These are phyloP conservation scores for Suillus alpinus DNA, from an alignment of 768 basidiomycete species.

Conservation along the genomic window DNA sequence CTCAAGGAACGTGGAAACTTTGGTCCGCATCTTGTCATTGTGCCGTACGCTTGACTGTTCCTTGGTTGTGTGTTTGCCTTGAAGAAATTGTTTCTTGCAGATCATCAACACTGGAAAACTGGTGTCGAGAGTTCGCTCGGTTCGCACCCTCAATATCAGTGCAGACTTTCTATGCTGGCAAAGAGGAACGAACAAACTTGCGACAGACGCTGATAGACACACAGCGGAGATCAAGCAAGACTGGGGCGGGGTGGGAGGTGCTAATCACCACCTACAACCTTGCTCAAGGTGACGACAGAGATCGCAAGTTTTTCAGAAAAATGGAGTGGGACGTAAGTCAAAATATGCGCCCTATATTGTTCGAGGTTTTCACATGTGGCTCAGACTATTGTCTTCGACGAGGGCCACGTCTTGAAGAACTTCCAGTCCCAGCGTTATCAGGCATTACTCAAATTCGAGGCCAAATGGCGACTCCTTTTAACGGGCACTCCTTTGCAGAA, in stretches of 20 bases:
- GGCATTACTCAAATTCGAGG: conserved; percentile 78
- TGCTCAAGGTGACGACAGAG: conserved; percentile 81
- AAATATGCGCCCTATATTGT: not conserved
- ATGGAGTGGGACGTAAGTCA: conserved; percentile 86
- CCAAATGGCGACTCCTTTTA: conserved; percentile 86
- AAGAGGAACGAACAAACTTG: conserved; percentile 76
- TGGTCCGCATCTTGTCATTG: conserved; percentile 91
- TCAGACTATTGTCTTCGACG: conserved; percentile 93
- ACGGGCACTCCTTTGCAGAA: conserved; percentile 96
- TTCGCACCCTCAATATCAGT: conserved; percentile 87
- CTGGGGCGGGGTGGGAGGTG: conserved; percentile 79
- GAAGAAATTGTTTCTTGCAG: conserved; percentile 36
- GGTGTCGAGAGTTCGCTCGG: conserved; percentile 93
- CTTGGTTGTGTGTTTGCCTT: not conserved
- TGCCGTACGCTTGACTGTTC: conserved; percentile 66
- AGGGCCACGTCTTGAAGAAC: conserved; percentile 97
- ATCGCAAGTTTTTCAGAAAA: conserved; percentile 90
- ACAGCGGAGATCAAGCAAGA: conserved; percentile 44
- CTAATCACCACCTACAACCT: conserved; percentile 95
- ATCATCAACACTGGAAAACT: conserved; percentile 96
- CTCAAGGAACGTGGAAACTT: conserved; percentile 74
- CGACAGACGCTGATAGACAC: conserved; percentile 70
- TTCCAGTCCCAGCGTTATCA: conserved; percentile 97
- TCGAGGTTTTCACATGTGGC: not conserved
- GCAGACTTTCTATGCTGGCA: conserved; percentile 91